These are phyloP conservation scores for Quercus lobata DNA, from an alignment of 331 rosid species.

Conservation along the genomic window DNA sequence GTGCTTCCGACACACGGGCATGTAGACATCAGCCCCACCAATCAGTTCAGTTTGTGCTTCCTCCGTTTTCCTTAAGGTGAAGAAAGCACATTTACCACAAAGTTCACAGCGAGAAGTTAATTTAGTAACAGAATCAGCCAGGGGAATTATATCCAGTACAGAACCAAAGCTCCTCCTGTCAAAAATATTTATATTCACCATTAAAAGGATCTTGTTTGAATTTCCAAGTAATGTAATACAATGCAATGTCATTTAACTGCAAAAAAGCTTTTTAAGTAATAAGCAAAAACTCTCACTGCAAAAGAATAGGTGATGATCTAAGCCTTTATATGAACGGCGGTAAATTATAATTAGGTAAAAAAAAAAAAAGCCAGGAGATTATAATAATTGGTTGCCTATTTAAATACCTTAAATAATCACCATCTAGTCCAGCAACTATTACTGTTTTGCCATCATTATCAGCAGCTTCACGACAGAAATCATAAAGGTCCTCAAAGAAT, in stretches of 20 bases:
- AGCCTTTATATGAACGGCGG: background rate
- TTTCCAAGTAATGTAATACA: background rate
- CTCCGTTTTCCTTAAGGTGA: constrained; percentile 79
- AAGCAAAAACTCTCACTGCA: background rate
- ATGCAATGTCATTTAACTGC: too few relatives aligned
- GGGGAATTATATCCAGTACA: constrained; percentile 77
- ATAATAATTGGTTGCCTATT: background rate
- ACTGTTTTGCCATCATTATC: constrained; percentile 82
- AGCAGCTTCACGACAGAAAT: constrained; percentile 84
- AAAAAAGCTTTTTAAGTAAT: too few relatives aligned
- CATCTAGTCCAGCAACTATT: constrained; percentile 83
- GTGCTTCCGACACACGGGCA: constrained; percentile 95
- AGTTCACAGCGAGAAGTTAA: constrained; percentile 81
- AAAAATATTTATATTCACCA: constrained; percentile 1
- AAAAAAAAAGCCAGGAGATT: background rate
- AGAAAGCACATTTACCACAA: constrained; percentile 66
- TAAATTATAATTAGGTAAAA: background rate
- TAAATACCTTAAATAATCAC: constrained; percentile 75
- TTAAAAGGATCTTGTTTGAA: background rate
- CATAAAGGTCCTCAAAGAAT: constrained; percentile 81
- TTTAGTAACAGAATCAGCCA: constrained; percentile 87
- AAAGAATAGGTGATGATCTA: background rate
- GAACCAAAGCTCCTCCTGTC: constrained; percentile 89
- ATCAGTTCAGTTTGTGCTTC: constrained; percentile 70
- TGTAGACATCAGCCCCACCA: constrained; percentile 82